Conservation (phyloP, 441 rosid species). For the Syzygium syzygioides region DNA sequence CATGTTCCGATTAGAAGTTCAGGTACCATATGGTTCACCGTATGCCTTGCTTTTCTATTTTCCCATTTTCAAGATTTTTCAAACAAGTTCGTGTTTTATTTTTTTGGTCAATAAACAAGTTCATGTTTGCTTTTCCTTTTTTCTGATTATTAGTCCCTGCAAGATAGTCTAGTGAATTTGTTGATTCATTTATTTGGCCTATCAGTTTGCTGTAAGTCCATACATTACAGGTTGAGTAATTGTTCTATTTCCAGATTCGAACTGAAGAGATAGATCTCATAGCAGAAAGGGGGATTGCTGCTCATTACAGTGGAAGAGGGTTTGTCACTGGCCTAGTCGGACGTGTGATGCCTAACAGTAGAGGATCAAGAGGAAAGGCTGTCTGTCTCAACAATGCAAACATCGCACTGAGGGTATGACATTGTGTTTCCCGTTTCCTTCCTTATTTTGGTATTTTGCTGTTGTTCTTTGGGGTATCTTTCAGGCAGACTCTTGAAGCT, state of each 20-base stretch:
- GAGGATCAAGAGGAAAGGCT: slow-evolving; percentile 72
- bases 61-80: background rate
- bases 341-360: slow-evolving; percentile 51
- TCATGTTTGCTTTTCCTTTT: background rate
- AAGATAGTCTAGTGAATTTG: background rate
- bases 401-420: slow-evolving; percentile 81
- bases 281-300: slow-evolving; percentile 96
- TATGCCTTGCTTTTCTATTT: background rate
- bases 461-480: slow-evolving; percentile 17
- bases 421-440: background rate
- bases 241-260: slow-evolving; percentile 58
- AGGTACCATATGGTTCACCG: slow-evolving; percentile 33
- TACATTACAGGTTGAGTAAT: background rate
- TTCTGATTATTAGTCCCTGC: background rate
- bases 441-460: slow-evolving; percentile 8
- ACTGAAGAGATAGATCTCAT: slow-evolving; percentile 97
- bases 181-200: background rate
- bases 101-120: background rate
- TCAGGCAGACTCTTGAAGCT: slow-evolving; percentile 3
- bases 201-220: background rate
- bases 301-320: slow-evolving; percentile 91
- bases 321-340: slow-evolving; percentile 74
- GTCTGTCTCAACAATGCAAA: slow-evolving; percentile 89
- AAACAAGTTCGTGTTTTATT: background rate
- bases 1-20: slow-evolving; percentile 94